Evolutionary conservation across 768 basidiomycete species (phyloP).

Genomic region (Podaxis sp.): DNA sequence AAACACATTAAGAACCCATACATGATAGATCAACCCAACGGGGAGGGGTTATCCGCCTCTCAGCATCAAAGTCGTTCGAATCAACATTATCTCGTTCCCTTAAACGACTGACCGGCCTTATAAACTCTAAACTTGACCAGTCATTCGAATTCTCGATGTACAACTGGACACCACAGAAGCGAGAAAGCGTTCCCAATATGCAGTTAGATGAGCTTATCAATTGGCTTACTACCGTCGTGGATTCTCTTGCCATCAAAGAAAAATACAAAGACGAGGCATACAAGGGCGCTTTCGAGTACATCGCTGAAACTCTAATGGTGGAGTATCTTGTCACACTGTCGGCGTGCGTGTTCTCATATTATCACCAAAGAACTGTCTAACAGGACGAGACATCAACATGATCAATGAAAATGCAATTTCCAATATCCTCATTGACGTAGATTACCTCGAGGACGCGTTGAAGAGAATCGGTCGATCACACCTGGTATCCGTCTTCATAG

Average conservation of each 20-base stretch:
- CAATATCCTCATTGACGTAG: conserved; percentile 81
- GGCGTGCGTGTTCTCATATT: not conserved
- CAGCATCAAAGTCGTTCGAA: conserved; percentile 60
- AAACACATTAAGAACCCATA: not conserved
- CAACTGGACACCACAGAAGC: conserved; percentile 77
- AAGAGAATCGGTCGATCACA: conserved; percentile 69
- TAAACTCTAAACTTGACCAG: conserved; percentile 89
- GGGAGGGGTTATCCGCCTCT: conserved; percentile 74
- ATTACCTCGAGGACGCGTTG: conserved; percentile 86
- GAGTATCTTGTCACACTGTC: conserved; percentile 18
- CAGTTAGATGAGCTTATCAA: conserved; percentile 94
- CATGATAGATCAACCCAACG: conserved; percentile 68
- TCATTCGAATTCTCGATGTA: conserved; percentile 96
- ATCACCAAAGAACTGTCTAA: conserved; percentile 61
- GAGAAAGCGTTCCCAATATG: conserved; percentile 81
- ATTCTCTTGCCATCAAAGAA: conserved; percentile 81
- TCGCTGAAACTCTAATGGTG: conserved; percentile 87
- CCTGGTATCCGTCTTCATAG: conserved; percentile 68
- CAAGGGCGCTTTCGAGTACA: conserved; percentile 81
- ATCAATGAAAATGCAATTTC: conserved; percentile 90
- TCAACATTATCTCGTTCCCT: conserved; percentile 65
- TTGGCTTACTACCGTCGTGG: conserved; percentile 95
- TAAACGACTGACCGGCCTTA: conserved; percentile 73
- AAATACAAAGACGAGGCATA: conserved; percentile 88
- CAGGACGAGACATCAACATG: conserved; percentile 65